Percentiles rank a stretch among this genome's conserved stretches.
Conservation (phyloP, 164 flowering plant genomes). For the Saururus chinensis region DNA sequence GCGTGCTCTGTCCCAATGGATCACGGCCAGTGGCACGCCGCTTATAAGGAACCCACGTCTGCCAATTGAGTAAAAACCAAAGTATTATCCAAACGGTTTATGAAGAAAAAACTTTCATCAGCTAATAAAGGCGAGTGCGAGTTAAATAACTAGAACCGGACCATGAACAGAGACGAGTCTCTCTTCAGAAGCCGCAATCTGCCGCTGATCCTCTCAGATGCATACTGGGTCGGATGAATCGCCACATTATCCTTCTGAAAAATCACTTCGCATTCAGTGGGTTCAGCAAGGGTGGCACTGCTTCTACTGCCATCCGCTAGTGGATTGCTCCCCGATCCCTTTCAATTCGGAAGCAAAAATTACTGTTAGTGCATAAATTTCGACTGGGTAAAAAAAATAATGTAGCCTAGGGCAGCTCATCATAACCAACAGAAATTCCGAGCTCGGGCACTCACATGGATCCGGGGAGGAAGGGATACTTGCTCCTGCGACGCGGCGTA, state of each 20-base stretch:
- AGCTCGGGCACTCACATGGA: too few species aligned
- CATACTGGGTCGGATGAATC: conserved; percentile 90
- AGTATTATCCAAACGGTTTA: not conserved
- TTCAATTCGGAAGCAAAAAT: not conserved
- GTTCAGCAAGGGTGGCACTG: conserved; percentile 32
- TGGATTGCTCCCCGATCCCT: conserved; percentile 30
- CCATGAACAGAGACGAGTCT: conserved; percentile 69
- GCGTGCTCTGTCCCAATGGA: conserved; percentile 39
- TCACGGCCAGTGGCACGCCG: conserved; percentile 7
- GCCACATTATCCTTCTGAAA: conserved; percentile 84
- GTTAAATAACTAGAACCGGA: conserved; percentile 10
- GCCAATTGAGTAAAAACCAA: conserved; percentile 5
- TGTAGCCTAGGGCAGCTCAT: too few species aligned
- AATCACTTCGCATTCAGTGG: conserved; percentile 63
- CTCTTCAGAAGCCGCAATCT: conserved; percentile 76
- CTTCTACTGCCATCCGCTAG: conserved; percentile 40
- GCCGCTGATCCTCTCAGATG: conserved; percentile 90
- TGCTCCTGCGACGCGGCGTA: conserved; percentile 86
- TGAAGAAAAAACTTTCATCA: not conserved
- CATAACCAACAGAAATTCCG: too few species aligned
- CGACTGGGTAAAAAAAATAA: not conserved
- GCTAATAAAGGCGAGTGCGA: not conserved
- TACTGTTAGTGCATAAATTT: not conserved
- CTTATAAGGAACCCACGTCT: conserved; percentile 97
- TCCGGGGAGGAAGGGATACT: conserved; percentile 14